phyloP scores from a whole-genome alignment of 768 basidiomycete genomes.

The Cystobasidium onofrii region DNA sequence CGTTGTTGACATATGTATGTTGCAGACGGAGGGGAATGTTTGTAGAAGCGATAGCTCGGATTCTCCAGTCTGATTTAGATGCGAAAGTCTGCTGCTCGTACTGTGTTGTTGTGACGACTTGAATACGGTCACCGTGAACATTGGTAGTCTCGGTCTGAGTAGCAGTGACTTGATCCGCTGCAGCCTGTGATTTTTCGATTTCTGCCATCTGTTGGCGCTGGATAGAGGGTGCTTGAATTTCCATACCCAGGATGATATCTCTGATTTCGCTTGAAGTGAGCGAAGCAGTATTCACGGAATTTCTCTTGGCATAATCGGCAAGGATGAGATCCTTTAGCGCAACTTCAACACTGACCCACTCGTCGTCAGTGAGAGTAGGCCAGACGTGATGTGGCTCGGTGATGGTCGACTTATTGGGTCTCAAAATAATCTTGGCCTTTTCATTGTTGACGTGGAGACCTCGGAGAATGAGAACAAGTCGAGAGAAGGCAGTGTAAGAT shows the following conservation, averaged over 20 bases:
- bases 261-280: constrained; percentile 92
- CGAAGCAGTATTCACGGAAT: constrained; percentile 93
- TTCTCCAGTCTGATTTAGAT: constrained; percentile 98
- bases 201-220: constrained; percentile 99
- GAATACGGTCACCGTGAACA: constrained; percentile 90
- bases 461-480: constrained; percentile 90
- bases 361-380: constrained; percentile 85
- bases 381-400: constrained; percentile 97
- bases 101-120: constrained; percentile 90
- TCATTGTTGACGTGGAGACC: constrained; percentile 98
- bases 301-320: constrained; percentile 95
- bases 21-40: constrained; percentile 91
- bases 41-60: constrained; percentile 93
- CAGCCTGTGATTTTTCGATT: constrained; percentile 89
- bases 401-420: constrained; percentile 92
- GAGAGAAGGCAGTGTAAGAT: constrained; percentile 97
- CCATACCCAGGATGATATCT: constrained; percentile 97
- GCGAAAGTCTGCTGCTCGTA: constrained; percentile 99
- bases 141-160: constrained; percentile 98
- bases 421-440: constrained; percentile 96
- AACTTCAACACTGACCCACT: constrained; percentile 99
- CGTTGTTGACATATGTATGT: constrained; percentile 98
- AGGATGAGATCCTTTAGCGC: constrained; percentile 93
- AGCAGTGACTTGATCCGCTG: constrained; percentile 88
- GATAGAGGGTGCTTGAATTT: constrained; percentile 82